Percentiles rank a stretch among this genome's conserved stretches.
These are phyloP conservation scores for Gloeostereum incarnatum DNA, from an alignment of 768 basidiomycete genomes.

Conservation along the genomic window DNA sequence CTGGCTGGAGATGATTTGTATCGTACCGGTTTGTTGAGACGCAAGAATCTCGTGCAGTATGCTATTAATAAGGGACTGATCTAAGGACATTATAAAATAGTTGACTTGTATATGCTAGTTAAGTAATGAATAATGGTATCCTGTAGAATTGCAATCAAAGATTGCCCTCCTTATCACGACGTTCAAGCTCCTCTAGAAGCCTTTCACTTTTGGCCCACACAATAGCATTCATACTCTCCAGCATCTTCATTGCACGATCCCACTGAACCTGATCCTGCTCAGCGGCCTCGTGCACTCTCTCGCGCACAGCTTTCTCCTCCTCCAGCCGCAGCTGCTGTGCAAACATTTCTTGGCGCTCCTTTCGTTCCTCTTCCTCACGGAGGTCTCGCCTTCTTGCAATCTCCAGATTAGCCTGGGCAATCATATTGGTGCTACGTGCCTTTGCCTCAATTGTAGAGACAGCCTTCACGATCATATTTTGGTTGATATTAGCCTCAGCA, in stretches of 20 bases:
- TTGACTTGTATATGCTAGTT: neutral
- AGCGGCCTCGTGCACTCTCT: neutral
- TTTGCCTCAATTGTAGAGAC: neutral
- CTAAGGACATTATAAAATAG: neutral
- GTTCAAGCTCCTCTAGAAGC: neutral
- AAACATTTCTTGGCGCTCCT: neutral
- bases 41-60: slow-evolving; percentile 4
- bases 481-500: neutral
- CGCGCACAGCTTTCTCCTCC: neutral
- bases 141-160: neutral
- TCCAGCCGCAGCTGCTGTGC: neutral
- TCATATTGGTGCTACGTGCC: neutral
- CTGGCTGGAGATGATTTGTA: slow-evolving; percentile 10
- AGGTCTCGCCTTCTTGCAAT: neutral
- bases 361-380: neutral
- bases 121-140: too few species aligned
- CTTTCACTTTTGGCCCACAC: neutral
- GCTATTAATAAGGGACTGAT: neutral
- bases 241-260: slow-evolving; percentile 4
- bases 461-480: neutral
- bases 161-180: neutral
- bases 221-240: neutral
- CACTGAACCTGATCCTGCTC: neutral
- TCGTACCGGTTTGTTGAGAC: slow-evolving; percentile 8
- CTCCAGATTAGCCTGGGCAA: neutral